Conservation (phyloP, 2,329 filamentous ascomycete species). For the Colletotrichum aenigma region DNA sequence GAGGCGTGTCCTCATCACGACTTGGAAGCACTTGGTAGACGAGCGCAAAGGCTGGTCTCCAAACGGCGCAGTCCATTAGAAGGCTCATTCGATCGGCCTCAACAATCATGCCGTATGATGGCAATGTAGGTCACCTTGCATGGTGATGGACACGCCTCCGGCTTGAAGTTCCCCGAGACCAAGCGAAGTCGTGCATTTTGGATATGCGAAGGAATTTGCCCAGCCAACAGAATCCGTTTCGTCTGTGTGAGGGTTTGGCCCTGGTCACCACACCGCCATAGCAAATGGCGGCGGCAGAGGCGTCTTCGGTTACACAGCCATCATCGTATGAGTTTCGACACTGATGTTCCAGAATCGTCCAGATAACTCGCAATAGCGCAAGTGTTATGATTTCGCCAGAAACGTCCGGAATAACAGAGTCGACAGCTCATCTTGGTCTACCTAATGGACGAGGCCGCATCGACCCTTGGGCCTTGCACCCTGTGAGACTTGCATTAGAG, state of each 20-base stretch:
- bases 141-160: neutral
- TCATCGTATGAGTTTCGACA: neutral
- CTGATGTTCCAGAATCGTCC: neutral
- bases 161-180: neutral
- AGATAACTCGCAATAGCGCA: neutral
- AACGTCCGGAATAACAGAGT: neutral
- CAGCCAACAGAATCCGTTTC: neutral
- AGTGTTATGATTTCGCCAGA: neutral
- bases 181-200: neutral
- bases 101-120: constrained; percentile 14
- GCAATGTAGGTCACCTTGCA: constrained; percentile 13
- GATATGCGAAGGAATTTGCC: neutral
- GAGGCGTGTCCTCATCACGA: neutral
- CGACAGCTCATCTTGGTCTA: constrained; percentile 14
- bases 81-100: neutral
- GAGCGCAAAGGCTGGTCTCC: neutral
- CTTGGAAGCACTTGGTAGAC: neutral
- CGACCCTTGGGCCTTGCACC: constrained; percentile 16
- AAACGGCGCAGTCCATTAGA: neutral
- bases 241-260: constrained; percentile 11
- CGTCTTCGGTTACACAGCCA: neutral
- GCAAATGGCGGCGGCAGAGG: neutral
- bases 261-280: neutral
- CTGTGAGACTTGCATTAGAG: constrained; percentile 23
- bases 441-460: constrained; percentile 14